These are phyloP conservation scores for Chimonanthus salicifolius DNA, from an alignment of 164 flowering plant species.

Conservation along the genomic window DNA sequence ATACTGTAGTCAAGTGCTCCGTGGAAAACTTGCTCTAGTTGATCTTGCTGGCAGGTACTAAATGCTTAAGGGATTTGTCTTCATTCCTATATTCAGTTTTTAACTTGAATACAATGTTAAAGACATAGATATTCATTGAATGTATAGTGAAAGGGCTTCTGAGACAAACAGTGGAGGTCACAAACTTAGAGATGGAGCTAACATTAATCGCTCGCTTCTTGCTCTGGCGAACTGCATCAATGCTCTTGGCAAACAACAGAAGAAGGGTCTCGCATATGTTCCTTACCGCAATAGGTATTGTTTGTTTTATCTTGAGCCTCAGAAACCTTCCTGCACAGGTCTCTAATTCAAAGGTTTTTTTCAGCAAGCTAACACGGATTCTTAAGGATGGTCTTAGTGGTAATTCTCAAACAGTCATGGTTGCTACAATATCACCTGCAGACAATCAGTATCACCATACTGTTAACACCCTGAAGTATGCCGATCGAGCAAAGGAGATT, in stretches of 20 bases:
- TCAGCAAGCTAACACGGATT: conserved; percentile 86
- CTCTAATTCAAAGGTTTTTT: conserved; percentile 19
- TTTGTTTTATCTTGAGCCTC: conserved; percentile 1
- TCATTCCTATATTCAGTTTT: background rate
- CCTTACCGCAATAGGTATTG: conserved; percentile 91
- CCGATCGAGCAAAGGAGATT: conserved; percentile 90
- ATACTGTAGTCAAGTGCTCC: conserved; percentile 61
- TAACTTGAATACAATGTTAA: background rate
- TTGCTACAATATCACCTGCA: conserved; percentile 85
- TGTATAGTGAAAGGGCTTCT: conserved; percentile 81
- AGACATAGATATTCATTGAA: conserved; percentile 2
- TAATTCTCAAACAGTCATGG: conserved; percentile 85
- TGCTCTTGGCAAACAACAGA: conserved; percentile 88
- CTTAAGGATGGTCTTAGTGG: conserved; percentile 96
- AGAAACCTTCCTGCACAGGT: conserved; percentile 7
- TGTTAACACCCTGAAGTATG: conserved; percentile 85
- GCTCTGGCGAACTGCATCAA: conserved; percentile 93
- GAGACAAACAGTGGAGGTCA: conserved; percentile 89
- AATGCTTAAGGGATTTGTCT: background rate
- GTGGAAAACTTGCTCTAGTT: conserved; percentile 89
- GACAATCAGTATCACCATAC: conserved; percentile 81
- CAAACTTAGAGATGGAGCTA: conserved; percentile 91
- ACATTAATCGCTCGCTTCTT: conserved; percentile 87
- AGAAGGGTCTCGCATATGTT: conserved; percentile 94
- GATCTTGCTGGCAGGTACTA: conserved; percentile 85